These are phyloP conservation scores for Barnettozyma pratensis DNA, from an alignment of 805 yeast species.

Conservation along the genomic window DNA sequence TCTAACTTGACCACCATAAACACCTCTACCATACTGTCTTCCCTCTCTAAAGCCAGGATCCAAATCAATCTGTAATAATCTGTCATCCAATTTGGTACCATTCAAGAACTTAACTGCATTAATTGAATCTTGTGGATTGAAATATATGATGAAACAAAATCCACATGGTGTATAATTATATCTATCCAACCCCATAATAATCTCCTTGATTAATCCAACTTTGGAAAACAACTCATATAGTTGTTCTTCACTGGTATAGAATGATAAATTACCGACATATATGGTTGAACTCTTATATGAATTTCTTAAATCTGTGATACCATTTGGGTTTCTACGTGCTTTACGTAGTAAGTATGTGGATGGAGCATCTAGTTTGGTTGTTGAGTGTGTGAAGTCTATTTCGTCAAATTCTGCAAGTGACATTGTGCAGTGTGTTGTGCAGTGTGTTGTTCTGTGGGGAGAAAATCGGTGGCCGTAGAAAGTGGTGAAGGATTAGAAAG, in stretches of 20 bases:
- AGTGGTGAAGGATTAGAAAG: no score
- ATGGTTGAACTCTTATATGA: constrained; percentile 69
- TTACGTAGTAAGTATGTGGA: constrained; percentile 63
- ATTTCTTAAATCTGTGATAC: constrained; percentile 58
- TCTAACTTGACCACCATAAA: constrained; percentile 85
- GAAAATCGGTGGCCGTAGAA: neutral
- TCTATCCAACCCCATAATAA: constrained; percentile 93
- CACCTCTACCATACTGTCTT: constrained; percentile 92
- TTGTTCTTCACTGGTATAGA: constrained; percentile 93
- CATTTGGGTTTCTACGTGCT: constrained; percentile 44
- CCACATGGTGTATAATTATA: constrained; percentile 93
- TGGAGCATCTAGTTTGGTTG: constrained; percentile 66
- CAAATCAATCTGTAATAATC: constrained; percentile 76
- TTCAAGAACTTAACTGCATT: constrained; percentile 79
- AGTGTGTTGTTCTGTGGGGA: neutral
- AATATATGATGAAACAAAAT: constrained; percentile 86
- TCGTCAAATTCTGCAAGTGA: constrained; percentile 47
- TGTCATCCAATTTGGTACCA: constrained; percentile 80
- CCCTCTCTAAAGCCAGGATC: constrained; percentile 97
- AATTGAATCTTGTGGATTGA: constrained; percentile 62
- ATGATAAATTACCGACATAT: constrained; percentile 87
- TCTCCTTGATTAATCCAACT: constrained; percentile 65
- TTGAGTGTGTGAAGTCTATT: constrained; percentile 55
- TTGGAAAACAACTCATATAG: constrained; percentile 80
- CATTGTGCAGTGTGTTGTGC: constrained; percentile 14